phyloP scores from a whole-genome alignment of 768 basidiomycete species.

The Clavulina sp. region DNA sequence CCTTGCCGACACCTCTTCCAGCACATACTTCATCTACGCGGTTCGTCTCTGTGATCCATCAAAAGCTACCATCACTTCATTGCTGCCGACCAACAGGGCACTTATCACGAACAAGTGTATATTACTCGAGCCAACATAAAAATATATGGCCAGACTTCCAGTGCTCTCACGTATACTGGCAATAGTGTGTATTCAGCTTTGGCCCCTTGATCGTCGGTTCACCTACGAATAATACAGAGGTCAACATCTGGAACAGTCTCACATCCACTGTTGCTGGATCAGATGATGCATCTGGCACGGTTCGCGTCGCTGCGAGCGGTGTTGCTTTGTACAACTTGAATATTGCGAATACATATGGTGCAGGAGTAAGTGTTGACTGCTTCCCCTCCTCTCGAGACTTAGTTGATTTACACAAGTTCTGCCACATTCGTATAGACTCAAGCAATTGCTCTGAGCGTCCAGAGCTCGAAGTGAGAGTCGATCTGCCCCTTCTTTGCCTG shows the following conservation, averaged over 20 bases:
- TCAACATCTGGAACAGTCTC: too few relatives aligned
- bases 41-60: not conserved
- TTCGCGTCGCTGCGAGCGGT: conserved; percentile 8
- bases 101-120: conserved; percentile 6
- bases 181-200: not conserved
- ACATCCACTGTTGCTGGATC: conserved; percentile 11
- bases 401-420: not conserved
- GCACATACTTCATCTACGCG: not conserved
- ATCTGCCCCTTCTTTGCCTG: not conserved
- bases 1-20: conserved; percentile 5
- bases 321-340: conserved; percentile 11
- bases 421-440: not conserved
- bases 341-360: conserved; percentile 8
- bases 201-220: not conserved
- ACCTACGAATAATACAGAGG: conserved; percentile 6
- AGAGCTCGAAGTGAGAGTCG: not conserved
- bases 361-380: not conserved
- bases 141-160: conserved; percentile 10
- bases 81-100: not conserved
- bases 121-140: conserved; percentile 8
- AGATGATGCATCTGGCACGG: conserved; percentile 11
- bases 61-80: not conserved
- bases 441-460: conserved; percentile 7
- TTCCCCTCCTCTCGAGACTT: not conserved
- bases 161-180: not conserved